Evolutionary conservation across 2,329 filamentous ascomycete genomes (phyloP).

Genomic region (Aureobasidium uvarum): DNA sequence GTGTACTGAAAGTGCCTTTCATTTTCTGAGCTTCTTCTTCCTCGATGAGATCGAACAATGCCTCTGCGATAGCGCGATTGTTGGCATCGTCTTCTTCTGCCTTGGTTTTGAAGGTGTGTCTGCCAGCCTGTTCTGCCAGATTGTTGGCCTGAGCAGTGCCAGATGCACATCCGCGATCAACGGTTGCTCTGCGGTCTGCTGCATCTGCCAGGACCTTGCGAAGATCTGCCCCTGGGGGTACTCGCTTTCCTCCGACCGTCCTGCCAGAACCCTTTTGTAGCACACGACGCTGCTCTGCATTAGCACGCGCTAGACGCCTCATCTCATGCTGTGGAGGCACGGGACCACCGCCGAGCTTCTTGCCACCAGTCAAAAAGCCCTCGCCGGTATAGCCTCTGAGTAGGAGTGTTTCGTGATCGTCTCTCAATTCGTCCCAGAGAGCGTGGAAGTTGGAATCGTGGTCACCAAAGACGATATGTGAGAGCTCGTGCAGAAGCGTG

Average conservation of each 20-base stretch:
- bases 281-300: constrained; percentile 64
- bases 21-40: constrained; percentile 62
- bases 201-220: constrained; percentile 70
- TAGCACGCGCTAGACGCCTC: constrained; percentile 66
- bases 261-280: constrained; percentile 64
- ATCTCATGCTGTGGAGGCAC: constrained; percentile 70
- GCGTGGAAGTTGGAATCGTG: constrained; percentile 81
- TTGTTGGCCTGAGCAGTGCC: constrained; percentile 64
- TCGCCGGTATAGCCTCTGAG: constrained; percentile 88
- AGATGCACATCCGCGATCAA: constrained; percentile 72
- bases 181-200: constrained; percentile 63
- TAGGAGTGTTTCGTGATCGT: constrained; percentile 74
- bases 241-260: constrained; percentile 64
- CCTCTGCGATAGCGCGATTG: constrained; percentile 79
- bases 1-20: constrained; percentile 56
- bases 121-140: constrained; percentile 64
- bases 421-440: constrained; percentile 84
- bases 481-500: constrained; percentile 91
- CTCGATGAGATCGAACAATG: constrained; percentile 81
- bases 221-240: constrained; percentile 63
- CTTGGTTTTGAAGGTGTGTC: constrained; percentile 74
- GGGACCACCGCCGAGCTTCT: constrained; percentile 65
- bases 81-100: constrained; percentile 89
- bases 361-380: constrained; percentile 75
- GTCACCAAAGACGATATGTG: constrained; percentile 80